phyloP scores from a whole-genome alignment of 2,329 filamentous ascomycete genomes.

The Xylariales sp. region DNA sequence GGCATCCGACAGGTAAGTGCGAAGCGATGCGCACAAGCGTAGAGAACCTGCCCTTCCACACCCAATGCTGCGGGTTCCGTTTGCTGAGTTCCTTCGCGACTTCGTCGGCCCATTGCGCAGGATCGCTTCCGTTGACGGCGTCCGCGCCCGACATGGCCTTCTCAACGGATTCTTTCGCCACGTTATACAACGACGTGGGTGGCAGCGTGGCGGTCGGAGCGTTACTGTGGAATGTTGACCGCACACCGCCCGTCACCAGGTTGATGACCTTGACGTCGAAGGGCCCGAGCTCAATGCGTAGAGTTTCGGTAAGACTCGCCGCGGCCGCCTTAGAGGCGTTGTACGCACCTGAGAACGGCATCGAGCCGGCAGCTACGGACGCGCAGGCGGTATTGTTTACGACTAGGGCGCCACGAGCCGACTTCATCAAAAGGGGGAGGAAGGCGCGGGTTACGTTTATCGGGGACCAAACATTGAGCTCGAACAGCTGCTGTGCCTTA shows the following conservation, averaged over 20 bases:
- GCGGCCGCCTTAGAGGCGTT: conserved; percentile 59
- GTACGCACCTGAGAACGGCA: conserved; percentile 55
- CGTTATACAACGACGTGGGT: conserved; percentile 12
- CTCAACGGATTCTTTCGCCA: conserved; percentile 10
- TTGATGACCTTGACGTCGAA: conserved; percentile 52
- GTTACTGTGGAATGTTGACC: conserved; percentile 44
- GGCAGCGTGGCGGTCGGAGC: conserved; percentile 6
- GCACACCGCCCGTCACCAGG: conserved; percentile 48
- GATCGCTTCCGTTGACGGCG: conserved; percentile 16
- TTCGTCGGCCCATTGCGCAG: conserved; percentile 10
- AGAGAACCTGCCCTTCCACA: conserved; percentile 8
- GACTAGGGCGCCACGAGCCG: conserved; percentile 39
- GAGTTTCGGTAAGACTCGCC: conserved; percentile 52
- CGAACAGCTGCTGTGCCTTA: conserved; percentile 47
- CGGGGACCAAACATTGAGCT: conserved; percentile 55
- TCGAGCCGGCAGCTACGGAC: conserved; percentile 54
- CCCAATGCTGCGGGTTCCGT: conserved; percentile 17
- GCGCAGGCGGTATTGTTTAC: conserved; percentile 34
- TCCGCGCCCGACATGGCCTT: conserved; percentile 16
- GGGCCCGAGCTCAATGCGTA: conserved; percentile 55
- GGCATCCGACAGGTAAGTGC: conserved; percentile 7
- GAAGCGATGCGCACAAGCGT: conserved; percentile 12
- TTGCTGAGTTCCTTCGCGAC: conserved; percentile 18
- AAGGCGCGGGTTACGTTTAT: conserved; percentile 56
- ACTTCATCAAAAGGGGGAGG: conserved; percentile 49